phyloP scores from a whole-genome alignment of 2,329 filamentous ascomycete species.

The Penicillium sp. region DNA sequence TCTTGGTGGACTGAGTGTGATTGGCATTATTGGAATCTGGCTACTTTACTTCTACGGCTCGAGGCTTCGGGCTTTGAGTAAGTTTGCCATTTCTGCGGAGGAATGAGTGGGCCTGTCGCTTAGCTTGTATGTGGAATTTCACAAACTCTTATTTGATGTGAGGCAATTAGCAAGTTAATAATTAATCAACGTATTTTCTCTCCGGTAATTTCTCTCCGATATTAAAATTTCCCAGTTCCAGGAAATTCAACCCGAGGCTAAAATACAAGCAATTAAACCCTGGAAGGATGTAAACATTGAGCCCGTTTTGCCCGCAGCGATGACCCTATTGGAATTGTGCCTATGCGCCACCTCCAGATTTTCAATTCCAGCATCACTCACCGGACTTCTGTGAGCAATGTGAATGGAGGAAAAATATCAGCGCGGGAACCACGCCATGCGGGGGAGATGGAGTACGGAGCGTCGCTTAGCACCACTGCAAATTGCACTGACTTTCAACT shows the following conservation, averaged over 20 bases:
- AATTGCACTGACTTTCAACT: not conserved
- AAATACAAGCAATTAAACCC: not conserved
- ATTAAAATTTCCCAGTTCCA: not conserved
- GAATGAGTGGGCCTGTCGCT: not conserved
- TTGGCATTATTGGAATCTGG: slow-evolving; percentile 36
- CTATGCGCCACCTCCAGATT: not conserved
- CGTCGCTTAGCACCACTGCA: slow-evolving; percentile 6
- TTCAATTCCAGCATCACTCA: not conserved
- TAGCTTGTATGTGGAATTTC: not conserved
- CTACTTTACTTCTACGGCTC: slow-evolving; percentile 33
- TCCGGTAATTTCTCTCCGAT: not conserved
- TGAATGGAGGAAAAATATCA: slow-evolving; percentile 17
- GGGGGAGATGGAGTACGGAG: not conserved
- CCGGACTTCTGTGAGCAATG: not conserved
- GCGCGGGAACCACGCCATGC: not conserved
- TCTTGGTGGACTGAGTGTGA: slow-evolving; percentile 38
- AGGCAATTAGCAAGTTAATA: not conserved
- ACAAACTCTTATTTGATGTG: not conserved
- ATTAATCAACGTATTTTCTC: not conserved
- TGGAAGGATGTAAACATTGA: not conserved
- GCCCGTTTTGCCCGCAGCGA: not conserved
- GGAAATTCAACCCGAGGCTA: not conserved
- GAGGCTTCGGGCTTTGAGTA: slow-evolving; percentile 32
- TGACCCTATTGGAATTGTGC: no score
- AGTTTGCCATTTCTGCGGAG: slow-evolving; percentile 28